Percentiles rank a stretch among this genome's conserved stretches.
Conservation (phyloP, 2,329 filamentous ascomycete genomes). For the Davidsoniella eucalypti region DNA sequence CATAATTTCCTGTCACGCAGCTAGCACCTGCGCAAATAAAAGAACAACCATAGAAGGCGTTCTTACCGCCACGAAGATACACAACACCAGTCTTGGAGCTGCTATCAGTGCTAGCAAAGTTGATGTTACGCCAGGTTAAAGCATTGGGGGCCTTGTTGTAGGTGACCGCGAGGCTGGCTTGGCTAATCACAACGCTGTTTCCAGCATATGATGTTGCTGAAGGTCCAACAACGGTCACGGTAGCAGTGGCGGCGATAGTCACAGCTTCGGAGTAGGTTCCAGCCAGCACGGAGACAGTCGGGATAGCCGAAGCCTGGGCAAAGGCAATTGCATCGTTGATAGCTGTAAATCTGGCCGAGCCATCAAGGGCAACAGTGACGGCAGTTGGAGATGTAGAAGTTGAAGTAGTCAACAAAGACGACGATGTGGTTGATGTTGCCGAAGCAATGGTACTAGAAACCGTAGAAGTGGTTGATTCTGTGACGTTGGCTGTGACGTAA, state of each 20-base stretch:
- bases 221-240: constrained; percentile 26
- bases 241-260: constrained; percentile 23
- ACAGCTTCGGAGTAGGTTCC: constrained; percentile 29
- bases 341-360: constrained; percentile 27
- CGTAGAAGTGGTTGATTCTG: neutral
- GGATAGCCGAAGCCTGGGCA: constrained; percentile 22
- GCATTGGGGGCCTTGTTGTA: constrained; percentile 20
- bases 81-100: constrained; percentile 18
- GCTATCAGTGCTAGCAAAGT: constrained; percentile 21
- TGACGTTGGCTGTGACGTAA: neutral
- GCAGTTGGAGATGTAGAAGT: constrained; percentile 13
- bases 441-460: neutral
- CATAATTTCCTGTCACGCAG: constrained; percentile 17
- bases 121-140: constrained; percentile 22
- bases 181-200: constrained; percentile 23
- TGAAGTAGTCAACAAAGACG: neutral
- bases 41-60: constrained; percentile 24
- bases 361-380: constrained; percentile 28
- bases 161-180: constrained; percentile 17
- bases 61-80: constrained; percentile 22
- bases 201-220: constrained; percentile 14
- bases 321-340: constrained; percentile 28
- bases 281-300: constrained; percentile 27
- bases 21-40: constrained; percentile 23
- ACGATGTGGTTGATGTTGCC: neutral